Percentiles rank a stretch among this genome's conserved stretches.
phyloP scores from a whole-genome alignment of 2,329 filamentous ascomycete genomes.

The Cercospora sesami region DNA sequence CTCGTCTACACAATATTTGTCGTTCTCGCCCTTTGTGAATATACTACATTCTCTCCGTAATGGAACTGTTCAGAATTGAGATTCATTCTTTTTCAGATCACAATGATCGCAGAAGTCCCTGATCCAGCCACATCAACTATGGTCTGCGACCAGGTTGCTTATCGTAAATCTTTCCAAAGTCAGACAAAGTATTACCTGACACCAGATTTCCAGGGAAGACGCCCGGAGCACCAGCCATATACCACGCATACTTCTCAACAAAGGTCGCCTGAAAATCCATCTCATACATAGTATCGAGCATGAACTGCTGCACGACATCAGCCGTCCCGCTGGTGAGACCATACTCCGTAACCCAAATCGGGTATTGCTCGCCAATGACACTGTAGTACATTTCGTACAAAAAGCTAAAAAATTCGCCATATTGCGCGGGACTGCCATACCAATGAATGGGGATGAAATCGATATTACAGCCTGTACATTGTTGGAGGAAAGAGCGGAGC shows the following conservation, averaged over 20 bases:
- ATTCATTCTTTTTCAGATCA: background rate
- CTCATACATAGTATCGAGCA: background rate
- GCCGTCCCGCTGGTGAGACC: background rate
- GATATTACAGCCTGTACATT: conserved; percentile 1
- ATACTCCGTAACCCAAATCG: background rate
- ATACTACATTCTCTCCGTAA: no score
- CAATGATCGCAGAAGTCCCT: no score
- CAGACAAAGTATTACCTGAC: background rate
- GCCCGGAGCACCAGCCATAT: conserved; percentile 1
- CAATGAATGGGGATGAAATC: conserved; percentile 3
- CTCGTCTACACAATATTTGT: no score
- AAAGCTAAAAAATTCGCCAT: background rate
- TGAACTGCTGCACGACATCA: background rate
- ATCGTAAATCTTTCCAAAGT: background rate
- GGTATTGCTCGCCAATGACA: background rate
- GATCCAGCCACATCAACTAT: no score
- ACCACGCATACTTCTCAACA: conserved; percentile 8
- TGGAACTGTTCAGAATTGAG: background rate
- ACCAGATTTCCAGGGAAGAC: conserved; percentile 2
- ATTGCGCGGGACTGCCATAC: background rate
- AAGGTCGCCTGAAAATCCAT: background rate
- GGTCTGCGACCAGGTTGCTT: conserved; percentile 3
- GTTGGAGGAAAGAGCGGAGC: background rate
- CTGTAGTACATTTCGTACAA: background rate
- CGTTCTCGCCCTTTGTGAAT: no score